Percentiles rank a stretch among this genome's conserved stretches.
Evolutionary conservation across 352 stramenopile species (phyloP).

Genomic region (Pythium angustatum): DNA sequence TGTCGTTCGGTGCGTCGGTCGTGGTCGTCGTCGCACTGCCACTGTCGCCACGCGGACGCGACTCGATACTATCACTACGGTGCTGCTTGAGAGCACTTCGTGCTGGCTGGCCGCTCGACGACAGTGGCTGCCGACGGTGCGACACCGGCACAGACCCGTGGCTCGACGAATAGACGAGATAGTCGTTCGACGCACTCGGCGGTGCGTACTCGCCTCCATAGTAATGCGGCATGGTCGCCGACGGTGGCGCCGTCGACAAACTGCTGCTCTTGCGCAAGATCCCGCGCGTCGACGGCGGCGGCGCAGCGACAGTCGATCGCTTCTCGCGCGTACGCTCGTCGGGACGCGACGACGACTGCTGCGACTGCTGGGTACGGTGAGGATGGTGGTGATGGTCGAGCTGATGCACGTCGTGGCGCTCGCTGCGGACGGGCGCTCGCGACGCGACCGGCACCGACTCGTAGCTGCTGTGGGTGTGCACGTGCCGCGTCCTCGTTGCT

Average conservation of each 20-base stretch:
- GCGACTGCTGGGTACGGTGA: too few relatives aligned
- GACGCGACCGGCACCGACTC: background rate
- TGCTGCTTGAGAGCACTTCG: slow-evolving; percentile 18
- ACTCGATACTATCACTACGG: background rate
- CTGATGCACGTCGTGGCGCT: slow-evolving; percentile 15
- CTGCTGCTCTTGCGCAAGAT: slow-evolving; percentile 14
- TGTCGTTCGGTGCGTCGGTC: background rate
- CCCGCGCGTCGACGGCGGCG: slow-evolving; percentile 17
- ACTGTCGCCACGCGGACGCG: background rate
- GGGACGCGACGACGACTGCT: too few relatives aligned
- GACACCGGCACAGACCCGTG: slow-evolving; percentile 21
- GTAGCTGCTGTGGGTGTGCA: slow-evolving; percentile 15
- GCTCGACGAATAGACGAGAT: slow-evolving; percentile 10
- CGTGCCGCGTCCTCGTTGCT: background rate
- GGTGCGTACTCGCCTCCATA: slow-evolving; percentile 9
- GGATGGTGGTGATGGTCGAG: slow-evolving; percentile 4
- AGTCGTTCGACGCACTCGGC: slow-evolving; percentile 12
- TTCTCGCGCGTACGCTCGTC: background rate
- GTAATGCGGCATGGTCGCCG: slow-evolving; percentile 2
- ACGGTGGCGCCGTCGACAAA: background rate
- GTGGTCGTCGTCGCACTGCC: background rate
- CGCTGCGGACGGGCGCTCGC: slow-evolving; percentile 7
- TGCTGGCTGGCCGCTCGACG: slow-evolving; percentile 6
- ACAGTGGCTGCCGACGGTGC: slow-evolving; percentile 6
- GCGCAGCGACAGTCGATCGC: background rate